Evolutionary conservation across 371 early-diverging fungal species (phyloP).

Genomic region (Syncephalastrum monosporum): DNA sequence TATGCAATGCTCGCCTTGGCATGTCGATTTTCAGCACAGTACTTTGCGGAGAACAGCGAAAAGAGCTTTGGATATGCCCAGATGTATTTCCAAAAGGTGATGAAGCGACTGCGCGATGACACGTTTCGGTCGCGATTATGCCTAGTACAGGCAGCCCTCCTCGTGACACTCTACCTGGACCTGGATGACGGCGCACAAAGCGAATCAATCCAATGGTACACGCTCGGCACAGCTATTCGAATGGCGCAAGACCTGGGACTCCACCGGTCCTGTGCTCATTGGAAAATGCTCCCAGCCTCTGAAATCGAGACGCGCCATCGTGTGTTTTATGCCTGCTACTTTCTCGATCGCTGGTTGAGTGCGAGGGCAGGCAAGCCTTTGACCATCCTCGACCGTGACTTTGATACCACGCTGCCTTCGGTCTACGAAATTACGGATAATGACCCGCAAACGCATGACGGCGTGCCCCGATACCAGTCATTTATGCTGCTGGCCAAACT

Average conservation of each 20-base stretch:
- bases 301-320: slow-evolving; percentile 64
- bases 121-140: slow-evolving; percentile 31
- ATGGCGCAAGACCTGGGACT: slow-evolving; percentile 72
- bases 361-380: slow-evolving; percentile 52
- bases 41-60: slow-evolving; percentile 15
- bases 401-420: slow-evolving; percentile 43
- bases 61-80: slow-evolving; percentile 22
- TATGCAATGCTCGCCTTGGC: slow-evolving; percentile 56
- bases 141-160: slow-evolving; percentile 42
- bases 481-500: slow-evolving; percentile 38
- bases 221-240: slow-evolving; percentile 63
- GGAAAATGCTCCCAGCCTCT: slow-evolving; percentile 45
- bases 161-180: slow-evolving; percentile 46
- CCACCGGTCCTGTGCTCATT: slow-evolving; percentile 58
- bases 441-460: not conserved
- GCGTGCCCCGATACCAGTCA: slow-evolving; percentile 27
- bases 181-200: slow-evolving; percentile 35
- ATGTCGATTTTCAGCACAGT: slow-evolving; percentile 39
- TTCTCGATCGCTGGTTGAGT: slow-evolving; percentile 57
- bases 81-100: slow-evolving; percentile 35
- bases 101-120: slow-evolving; percentile 31
- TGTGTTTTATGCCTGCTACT: slow-evolving; percentile 62
- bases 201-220: slow-evolving; percentile 56
- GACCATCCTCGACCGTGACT: slow-evolving; percentile 51
- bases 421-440: slow-evolving; percentile 31